Evolutionary conservation across 2,329 filamentous ascomycete species (phyloP).

Genomic region (Helotiales sp.): DNA sequence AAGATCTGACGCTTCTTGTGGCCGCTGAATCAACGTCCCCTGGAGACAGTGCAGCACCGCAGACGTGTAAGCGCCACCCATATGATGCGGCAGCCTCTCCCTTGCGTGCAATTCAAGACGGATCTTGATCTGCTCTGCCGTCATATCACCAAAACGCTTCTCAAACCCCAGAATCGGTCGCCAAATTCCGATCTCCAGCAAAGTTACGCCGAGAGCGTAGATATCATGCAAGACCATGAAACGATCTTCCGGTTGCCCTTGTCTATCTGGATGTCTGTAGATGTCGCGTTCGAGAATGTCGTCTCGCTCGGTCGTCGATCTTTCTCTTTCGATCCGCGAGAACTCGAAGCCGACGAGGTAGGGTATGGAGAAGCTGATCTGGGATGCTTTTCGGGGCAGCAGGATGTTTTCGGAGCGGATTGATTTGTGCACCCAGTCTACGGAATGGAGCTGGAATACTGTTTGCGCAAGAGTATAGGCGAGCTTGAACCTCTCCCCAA

Average conservation of each 20-base stretch:
- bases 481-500: neutral
- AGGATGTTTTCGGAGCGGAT: slow-evolving; percentile 3
- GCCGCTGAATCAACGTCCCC: neutral
- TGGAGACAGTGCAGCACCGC: neutral
- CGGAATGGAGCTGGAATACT: neutral
- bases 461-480: slow-evolving; percentile 1
- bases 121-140: neutral
- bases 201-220: slow-evolving; percentile 54
- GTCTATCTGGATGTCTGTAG: slow-evolving; percentile 50
- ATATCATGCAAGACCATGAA: slow-evolving; percentile 57
- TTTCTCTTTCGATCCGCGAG: neutral
- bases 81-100: neutral
- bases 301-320: neutral
- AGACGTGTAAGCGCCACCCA: neutral
- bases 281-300: slow-evolving; percentile 36
- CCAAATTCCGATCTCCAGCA: slow-evolving; percentile 45
- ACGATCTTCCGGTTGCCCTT: slow-evolving; percentile 41
- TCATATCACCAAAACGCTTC: neutral
- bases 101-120: neutral
- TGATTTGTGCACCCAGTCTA: slow-evolving; percentile 1
- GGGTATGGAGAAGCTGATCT: neutral
- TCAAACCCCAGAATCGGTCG: neutral
- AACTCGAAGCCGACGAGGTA: neutral
- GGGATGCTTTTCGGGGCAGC: neutral
- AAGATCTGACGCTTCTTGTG: neutral